A percentile compares a stretch with the other conserved stretches of the same genome.
These are phyloP conservation scores for Podospora conica DNA, from an alignment of 495 filamentous ascomycete genomes.

Conservation along the genomic window DNA sequence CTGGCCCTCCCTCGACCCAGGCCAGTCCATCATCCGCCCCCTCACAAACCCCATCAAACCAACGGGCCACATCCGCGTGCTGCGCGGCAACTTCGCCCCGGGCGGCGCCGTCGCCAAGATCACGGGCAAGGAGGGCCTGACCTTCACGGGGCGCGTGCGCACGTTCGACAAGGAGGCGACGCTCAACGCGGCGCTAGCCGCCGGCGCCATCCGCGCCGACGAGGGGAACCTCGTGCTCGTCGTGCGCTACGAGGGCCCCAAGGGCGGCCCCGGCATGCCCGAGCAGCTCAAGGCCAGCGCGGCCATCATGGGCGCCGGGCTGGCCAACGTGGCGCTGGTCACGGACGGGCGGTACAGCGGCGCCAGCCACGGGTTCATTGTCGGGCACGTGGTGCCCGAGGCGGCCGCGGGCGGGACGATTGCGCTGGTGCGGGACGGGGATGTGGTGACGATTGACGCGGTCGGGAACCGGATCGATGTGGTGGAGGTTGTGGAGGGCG, in stretches of 20 bases:
- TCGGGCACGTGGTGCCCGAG: slow-evolving; percentile 90
- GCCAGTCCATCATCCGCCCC: slow-evolving; percentile 80
- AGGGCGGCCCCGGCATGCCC: slow-evolving; percentile 97
- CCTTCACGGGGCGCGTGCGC: slow-evolving; percentile 73
- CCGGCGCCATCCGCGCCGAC: slow-evolving; percentile 61
- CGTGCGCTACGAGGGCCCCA: slow-evolving; percentile 92
- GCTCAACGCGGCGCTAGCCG: slow-evolving; percentile 68
- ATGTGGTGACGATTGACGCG: slow-evolving; percentile 82
- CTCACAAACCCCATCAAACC: slow-evolving; percentile 78
- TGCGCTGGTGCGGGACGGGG: slow-evolving; percentile 71
- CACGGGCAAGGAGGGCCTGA: slow-evolving; percentile 86
- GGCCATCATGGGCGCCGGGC: slow-evolving; percentile 84
- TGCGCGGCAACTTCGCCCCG: slow-evolving; percentile 85
- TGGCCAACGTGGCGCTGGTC: slow-evolving; percentile 84
- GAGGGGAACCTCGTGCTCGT: slow-evolving; percentile 76
- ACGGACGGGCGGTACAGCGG: slow-evolving; percentile 92
- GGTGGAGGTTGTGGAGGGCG: slow-evolving; percentile 39
- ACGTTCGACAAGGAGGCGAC: slow-evolving; percentile 89
- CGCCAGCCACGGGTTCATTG: slow-evolving; percentile 92
- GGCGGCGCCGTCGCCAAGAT: slow-evolving; percentile 96
- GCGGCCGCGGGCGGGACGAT: slow-evolving; percentile 78
- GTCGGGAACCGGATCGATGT: slow-evolving; percentile 67
- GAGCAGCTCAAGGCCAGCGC: slow-evolving; percentile 88
- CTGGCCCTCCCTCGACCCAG: slow-evolving; percentile 72
- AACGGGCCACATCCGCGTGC: slow-evolving; percentile 84